Conservation (phyloP, 2,329 filamentous ascomycete genomes). For the Aspergillus pseudoterreus region DNA sequence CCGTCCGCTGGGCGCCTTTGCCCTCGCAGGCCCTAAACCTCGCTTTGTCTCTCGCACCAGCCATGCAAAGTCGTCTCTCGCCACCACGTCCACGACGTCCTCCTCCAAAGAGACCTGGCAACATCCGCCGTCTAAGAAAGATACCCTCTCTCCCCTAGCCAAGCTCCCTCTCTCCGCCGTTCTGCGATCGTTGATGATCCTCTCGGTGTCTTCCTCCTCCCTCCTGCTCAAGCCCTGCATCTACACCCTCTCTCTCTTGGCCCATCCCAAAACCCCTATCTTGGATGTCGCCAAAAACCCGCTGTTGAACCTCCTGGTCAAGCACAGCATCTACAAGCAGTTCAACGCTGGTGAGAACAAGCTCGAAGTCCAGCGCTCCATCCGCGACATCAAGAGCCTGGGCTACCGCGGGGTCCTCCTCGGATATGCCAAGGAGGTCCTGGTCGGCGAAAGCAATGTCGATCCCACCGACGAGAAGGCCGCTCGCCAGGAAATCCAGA, state of each 20-base stretch:
- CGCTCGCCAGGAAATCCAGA: conserved; percentile 31
- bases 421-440: conserved; percentile 52
- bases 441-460: conserved; percentile 45
- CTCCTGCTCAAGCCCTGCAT: conserved; percentile 70
- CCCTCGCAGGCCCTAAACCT: conserved; percentile 16
- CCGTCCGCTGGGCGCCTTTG: conserved; percentile 21
- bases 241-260: conserved; percentile 59
- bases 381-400: conserved; percentile 44
- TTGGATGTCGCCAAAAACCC: conserved; percentile 49
- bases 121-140: conserved; percentile 22
- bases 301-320: conserved; percentile 43
- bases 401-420: conserved; percentile 54
- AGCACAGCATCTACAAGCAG: conserved; percentile 52
- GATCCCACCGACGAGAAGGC: conserved; percentile 28
- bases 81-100: conserved; percentile 10
- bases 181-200: conserved; percentile 34
- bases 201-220: conserved; percentile 35
- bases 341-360: conserved; percentile 55
- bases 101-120: conserved; percentile 19
- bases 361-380: conserved; percentile 44
- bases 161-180: conserved; percentile 36
- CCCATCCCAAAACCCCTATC: conserved; percentile 41
- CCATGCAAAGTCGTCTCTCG: conserved; percentile 29
- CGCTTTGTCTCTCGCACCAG: conserved; percentile 31
- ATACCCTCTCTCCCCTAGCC: conserved; percentile 27